Percentiles rank a stretch among this genome's conserved stretches.
Conservation (phyloP, 768 basidiomycete genomes). For the Xerocomus spinulosus region DNA sequence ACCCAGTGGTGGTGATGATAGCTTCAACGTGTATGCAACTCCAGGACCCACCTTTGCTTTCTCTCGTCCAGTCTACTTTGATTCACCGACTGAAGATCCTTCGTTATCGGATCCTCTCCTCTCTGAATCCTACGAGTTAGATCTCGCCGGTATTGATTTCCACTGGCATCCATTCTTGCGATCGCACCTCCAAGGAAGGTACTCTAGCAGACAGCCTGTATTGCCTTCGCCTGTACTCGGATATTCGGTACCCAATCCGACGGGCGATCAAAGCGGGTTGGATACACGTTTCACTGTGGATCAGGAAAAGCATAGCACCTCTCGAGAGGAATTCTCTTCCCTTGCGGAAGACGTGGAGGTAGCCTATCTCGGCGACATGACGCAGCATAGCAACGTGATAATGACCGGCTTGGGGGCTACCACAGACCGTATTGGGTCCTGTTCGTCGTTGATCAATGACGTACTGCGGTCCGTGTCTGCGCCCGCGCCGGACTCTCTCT, state of each 20-base stretch:
- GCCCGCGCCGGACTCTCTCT: slow-evolving; percentile 19
- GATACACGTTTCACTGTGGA: slow-evolving; percentile 9
- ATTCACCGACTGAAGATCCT: slow-evolving; percentile 50
- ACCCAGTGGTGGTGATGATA: slow-evolving; percentile 2
- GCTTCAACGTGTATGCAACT: slow-evolving; percentile 35
- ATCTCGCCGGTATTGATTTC: slow-evolving; percentile 46
- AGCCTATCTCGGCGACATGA: slow-evolving; percentile 5
- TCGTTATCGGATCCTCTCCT: slow-evolving; percentile 37
- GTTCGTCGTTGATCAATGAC: slow-evolving; percentile 13
- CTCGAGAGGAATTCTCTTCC: slow-evolving; percentile 9
- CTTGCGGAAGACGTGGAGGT: slow-evolving; percentile 6
- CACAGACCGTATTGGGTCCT: slow-evolving; percentile 1
- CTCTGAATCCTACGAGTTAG: slow-evolving; percentile 34
- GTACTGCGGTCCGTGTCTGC: slow-evolving; percentile 13
- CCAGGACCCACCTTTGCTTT: slow-evolving; percentile 42
- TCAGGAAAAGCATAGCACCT: slow-evolving; percentile 6
- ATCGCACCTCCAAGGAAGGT: slow-evolving; percentile 15
- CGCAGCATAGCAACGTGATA: slow-evolving; percentile 9
- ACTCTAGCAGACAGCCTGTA: neutral
- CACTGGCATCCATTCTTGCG: slow-evolving; percentile 50
- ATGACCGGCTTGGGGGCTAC: neutral
- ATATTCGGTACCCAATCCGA: slow-evolving; percentile 3
- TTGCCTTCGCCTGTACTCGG: slow-evolving; percentile 1
- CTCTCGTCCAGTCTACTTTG: slow-evolving; percentile 42
- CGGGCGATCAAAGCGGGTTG: slow-evolving; percentile 17